Base-by-base conservation (phyloP, 176 grass and related monocot genomes). In the Oryza officinalis region DNA sequence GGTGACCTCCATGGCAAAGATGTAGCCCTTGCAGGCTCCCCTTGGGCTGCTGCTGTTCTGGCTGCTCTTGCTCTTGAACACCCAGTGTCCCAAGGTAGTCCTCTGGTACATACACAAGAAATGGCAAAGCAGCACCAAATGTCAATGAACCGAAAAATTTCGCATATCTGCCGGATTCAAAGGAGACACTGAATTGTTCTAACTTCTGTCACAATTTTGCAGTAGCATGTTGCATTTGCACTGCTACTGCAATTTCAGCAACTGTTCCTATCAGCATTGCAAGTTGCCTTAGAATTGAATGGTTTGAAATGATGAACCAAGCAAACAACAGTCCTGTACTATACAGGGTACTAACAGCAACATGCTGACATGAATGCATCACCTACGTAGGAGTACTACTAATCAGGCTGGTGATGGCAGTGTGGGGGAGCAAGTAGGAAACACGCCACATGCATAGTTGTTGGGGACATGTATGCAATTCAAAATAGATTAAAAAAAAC, bases 41-140 rank as follows among this genome's bases (percentile, higher is more conserved):
- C 75, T 87, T 4, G 76, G 72, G 83, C 85, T 89, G 76, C 30
- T 76, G 60, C 69, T 90, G 41, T 80, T 87, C 83, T 97, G 83
- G 7, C 87, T 94, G 83, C 92, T 97, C 89, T 97, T 97, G 92
- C 94, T 97, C 84, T 85, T 94, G 81, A 97, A 94, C 47, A 87
- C 86, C 94, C 94, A 97, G 38, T 88, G 79, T 57, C 94, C 94
- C 77, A 97, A 86, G 20, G 79, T 38, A 81, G 25, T 27, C 74
- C 85, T 81, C 92, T 97, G 87, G 69, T 75, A 54, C 17, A 75
- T 25, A 14, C 22, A 74, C 70, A 86, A n/a, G 52, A 57, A 57
- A 57, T 57, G 52, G 17, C 20, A 57, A 57, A 54, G 17, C 50
- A 57, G 15, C 76, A 79, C 3, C n/a, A 37, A 63, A n/a, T 18